Conservation (phyloP, 2,329 filamentous ascomycete genomes). For the Aureobasidium mangrovei region DNA sequence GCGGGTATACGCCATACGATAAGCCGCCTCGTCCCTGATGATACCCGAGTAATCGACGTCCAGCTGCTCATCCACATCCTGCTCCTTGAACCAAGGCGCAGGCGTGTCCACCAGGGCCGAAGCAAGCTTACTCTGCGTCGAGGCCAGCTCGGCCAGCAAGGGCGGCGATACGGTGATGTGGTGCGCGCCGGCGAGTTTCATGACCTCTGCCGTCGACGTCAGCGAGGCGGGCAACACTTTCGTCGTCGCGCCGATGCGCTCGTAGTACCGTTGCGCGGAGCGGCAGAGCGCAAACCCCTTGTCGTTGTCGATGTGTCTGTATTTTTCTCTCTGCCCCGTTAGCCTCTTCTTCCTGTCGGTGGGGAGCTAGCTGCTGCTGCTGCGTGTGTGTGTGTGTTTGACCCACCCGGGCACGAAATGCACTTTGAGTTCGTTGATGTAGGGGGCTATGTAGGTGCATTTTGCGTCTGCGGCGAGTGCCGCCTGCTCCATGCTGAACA, state of each 20-base stretch:
- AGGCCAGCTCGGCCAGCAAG: conserved; percentile 34
- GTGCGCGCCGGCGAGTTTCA: conserved; percentile 48
- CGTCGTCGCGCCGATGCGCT: conserved; percentile 34
- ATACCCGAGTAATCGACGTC: not conserved
- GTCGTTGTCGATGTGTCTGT: conserved; percentile 41
- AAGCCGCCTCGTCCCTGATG: not conserved
- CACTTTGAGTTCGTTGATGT: conserved; percentile 56
- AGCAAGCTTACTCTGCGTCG: not conserved
- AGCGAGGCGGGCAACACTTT: conserved; percentile 50
- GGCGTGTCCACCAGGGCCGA: not conserved
- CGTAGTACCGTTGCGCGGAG: conserved; percentile 46
- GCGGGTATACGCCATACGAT: conserved; percentile 9
- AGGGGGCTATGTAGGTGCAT: conserved; percentile 55
- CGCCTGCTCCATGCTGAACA: conserved; percentile 55
- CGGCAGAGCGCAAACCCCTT: conserved; percentile 45
- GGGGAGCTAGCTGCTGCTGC: no score
- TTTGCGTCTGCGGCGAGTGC: conserved; percentile 48
- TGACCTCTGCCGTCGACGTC: conserved; percentile 50
- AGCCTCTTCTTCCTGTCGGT: conserved; percentile 16
- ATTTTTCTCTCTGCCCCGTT: not conserved
- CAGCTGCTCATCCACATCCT: not conserved
- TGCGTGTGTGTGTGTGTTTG: no score
- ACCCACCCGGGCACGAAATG: conserved; percentile 30
- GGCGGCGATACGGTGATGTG: conserved; percentile 52
- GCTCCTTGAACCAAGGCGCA: not conserved